Evolutionary conservation across 2,329 filamentous ascomycete species (phyloP), one percentile per base, ranked within the genome.

Genomic region (Cladophialophora psammophila): DNA sequence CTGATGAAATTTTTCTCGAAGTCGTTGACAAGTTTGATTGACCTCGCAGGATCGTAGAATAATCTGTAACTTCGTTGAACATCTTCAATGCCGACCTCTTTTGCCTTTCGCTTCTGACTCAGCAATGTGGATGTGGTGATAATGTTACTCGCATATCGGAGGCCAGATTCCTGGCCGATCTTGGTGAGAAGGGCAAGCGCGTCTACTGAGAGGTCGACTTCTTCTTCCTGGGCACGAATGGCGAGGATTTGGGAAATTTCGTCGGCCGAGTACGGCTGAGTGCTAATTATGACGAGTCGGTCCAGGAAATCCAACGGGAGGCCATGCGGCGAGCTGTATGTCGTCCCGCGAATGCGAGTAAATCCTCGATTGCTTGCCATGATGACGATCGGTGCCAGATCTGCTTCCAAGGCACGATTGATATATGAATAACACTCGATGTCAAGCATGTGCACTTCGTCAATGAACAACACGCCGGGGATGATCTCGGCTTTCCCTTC

Each of bases 391-490:
- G 95, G 95, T 1, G 95, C 93, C 36, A 99, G 86, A 75, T 98
- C 93, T 68, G 94, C 93, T 81, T 99, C 95, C 53, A 99, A 85
- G 0, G 95, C 95, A 60, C 95, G 91, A 84, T 99, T 99, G 85
- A 99, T 91, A 84, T 96, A 99, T 53, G 93, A 96, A 84, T 97
- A 99, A 83, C 94, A 98, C 80, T 99, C 95, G 71, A 98, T 97
- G 78, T 99, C 95, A 65, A 99, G 91, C 94, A 99, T 98, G 84
- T 99, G 95, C 5, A 99, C 94, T 82, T 99, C 95, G 76, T 99
- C 95, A 75, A 99, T 96, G 84, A 99, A 99, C 7, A 99, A 84
- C 7, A 99, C 95, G 54, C 95, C 95, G 0, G 95, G 95, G 0
- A 99, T 93, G 63, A 99, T 98, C 81, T 96, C 94, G 2, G 95